A percentile compares a stretch with the other conserved stretches of the same genome.
These are phyloP conservation scores for Penicillium odoratum DNA, from an alignment of 495 filamentous ascomycete species.

Conservation along the genomic window DNA sequence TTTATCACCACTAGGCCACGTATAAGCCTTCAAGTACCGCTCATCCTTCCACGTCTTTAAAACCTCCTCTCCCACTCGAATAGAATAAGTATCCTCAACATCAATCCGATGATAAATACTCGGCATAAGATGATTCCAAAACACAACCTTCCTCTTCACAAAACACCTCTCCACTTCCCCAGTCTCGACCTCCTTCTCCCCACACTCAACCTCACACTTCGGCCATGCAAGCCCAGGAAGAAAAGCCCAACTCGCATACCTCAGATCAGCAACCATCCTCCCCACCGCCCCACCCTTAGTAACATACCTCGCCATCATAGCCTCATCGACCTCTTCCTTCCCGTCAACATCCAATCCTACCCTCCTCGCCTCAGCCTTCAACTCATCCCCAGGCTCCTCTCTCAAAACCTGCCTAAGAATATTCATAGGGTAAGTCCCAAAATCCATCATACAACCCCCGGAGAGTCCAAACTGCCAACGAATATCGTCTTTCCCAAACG, in stretches of 20 bases:
- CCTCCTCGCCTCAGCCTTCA: too few relatives aligned
- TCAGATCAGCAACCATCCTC: conserved; percentile 36
- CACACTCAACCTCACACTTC: conserved; percentile 25
- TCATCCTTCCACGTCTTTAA: conserved; percentile 47
- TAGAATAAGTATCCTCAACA: conserved; percentile 42
- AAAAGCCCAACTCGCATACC: conserved; percentile 12
- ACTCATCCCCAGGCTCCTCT: conserved; percentile 26
- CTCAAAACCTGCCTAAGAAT: conserved; percentile 42
- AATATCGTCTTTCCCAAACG: conserved; percentile 47
- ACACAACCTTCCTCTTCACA: conserved; percentile 39
- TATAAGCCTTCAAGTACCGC: conserved; percentile 47
- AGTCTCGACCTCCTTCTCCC: conserved; percentile 28
- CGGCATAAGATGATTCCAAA: conserved; percentile 42
- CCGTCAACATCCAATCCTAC: too few relatives aligned
- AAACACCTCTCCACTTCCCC: conserved; percentile 24
- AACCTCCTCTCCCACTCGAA: conserved; percentile 29
- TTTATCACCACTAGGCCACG: conserved; percentile 41
- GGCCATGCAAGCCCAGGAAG: conserved; percentile 27
- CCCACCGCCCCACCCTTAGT: conserved; percentile 47
- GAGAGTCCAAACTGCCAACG: conserved; percentile 52
- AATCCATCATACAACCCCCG: conserved; percentile 61
- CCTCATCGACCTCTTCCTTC: conserved; percentile 38
- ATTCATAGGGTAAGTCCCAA: conserved; percentile 51
- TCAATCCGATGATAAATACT: conserved; percentile 52
- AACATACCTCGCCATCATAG: conserved; percentile 38